A percentile compares a stretch with the other conserved stretches of the same genome.
These are phyloP conservation scores for Beauveria sp. DNA, from an alignment of 2,329 filamentous ascomycete species.

Conservation along the genomic window DNA sequence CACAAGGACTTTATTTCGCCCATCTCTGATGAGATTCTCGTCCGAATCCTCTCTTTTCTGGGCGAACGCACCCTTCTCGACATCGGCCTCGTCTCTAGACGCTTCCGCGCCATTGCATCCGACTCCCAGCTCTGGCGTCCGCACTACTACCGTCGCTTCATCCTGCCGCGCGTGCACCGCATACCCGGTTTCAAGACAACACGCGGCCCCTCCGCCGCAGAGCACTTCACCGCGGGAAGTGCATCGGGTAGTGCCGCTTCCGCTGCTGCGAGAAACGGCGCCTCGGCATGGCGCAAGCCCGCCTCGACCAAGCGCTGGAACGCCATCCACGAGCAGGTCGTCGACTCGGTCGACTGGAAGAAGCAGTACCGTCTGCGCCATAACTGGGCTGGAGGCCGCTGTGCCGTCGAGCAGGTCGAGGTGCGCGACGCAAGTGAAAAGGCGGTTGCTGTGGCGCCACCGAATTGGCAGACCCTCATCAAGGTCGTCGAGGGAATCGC, in stretches of 20 bases:
- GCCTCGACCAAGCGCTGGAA: constrained; percentile 2
- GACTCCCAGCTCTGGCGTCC: constrained; percentile 90
- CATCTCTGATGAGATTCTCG: constrained; percentile 79
- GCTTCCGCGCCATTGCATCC: constrained; percentile 62
- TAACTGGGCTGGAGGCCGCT: constrained; percentile 83
- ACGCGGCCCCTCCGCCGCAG: constrained; percentile 20
- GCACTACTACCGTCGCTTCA: constrained; percentile 81
- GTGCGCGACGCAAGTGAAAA: constrained; percentile 35
- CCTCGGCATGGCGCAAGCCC: constrained; percentile 35
- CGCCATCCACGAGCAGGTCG: background rate
- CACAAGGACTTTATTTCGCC: constrained; percentile 55
- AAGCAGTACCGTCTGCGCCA: constrained; percentile 78
- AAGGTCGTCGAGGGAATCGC: constrained; percentile 71
- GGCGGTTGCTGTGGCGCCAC: constrained; percentile 12
- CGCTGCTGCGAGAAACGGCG: constrained; percentile 11
- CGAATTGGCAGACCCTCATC: constrained; percentile 56
- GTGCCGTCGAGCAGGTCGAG: constrained; percentile 69
- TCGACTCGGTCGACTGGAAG: constrained; percentile 66
- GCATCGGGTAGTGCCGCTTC: constrained; percentile 16
- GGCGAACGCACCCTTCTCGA: constrained; percentile 59
- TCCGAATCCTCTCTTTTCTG: constrained; percentile 77
- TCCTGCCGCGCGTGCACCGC: constrained; percentile 69
- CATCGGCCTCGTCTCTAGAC: constrained; percentile 60
- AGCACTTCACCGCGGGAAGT: constrained; percentile 16
- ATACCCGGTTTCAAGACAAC: constrained; percentile 56